These are phyloP conservation scores for Aspergillus udagawae DNA, from an alignment of 2,329 filamentous ascomycete species.

Conservation along the genomic window DNA sequence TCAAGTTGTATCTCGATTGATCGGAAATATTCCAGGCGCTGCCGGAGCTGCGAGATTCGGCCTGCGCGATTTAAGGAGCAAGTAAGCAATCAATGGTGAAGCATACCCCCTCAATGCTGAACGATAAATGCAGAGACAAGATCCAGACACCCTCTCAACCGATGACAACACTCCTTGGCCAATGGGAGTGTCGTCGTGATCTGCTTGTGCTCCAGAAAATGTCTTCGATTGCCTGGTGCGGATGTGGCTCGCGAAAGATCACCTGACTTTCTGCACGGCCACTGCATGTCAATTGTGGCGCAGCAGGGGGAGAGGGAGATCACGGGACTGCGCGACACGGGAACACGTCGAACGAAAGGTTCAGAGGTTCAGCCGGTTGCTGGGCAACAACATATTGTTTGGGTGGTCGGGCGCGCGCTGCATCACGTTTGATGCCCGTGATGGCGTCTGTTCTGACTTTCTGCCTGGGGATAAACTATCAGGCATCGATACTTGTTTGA, in stretches of 20 bases:
- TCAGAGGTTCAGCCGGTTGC: slow-evolving; percentile 45
- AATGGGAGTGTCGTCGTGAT: slow-evolving; percentile 10
- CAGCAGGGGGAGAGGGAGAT: not conserved
- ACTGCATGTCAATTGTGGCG: not conserved
- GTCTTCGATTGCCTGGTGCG: slow-evolving; percentile 7
- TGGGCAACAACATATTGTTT: slow-evolving; percentile 32
- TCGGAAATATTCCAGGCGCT: not conserved
- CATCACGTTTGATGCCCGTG: slow-evolving; percentile 4
- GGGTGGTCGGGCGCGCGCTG: not conserved
- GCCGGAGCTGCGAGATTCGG: not conserved
- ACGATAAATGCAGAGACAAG: not conserved
- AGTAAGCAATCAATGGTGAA: slow-evolving; percentile 6
- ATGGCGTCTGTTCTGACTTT: slow-evolving; percentile 10
- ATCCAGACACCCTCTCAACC: slow-evolving; percentile 5
- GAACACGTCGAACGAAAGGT: slow-evolving; percentile 40
- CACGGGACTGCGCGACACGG: slow-evolving; percentile 16
- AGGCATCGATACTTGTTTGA: not conserved
- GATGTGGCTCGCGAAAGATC: slow-evolving; percentile 14
- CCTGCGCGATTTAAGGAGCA: not conserved
- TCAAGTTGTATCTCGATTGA: not conserved
- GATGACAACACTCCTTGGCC: not conserved
- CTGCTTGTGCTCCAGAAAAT: slow-evolving; percentile 18
- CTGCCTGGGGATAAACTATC: not conserved
- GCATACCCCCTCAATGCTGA: slow-evolving; percentile 7
- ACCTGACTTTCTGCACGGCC: slow-evolving; percentile 19